Evolutionary conservation across 2,329 filamentous ascomycete species (phyloP).

Genomic region (Aureobasidium uvarum): DNA sequence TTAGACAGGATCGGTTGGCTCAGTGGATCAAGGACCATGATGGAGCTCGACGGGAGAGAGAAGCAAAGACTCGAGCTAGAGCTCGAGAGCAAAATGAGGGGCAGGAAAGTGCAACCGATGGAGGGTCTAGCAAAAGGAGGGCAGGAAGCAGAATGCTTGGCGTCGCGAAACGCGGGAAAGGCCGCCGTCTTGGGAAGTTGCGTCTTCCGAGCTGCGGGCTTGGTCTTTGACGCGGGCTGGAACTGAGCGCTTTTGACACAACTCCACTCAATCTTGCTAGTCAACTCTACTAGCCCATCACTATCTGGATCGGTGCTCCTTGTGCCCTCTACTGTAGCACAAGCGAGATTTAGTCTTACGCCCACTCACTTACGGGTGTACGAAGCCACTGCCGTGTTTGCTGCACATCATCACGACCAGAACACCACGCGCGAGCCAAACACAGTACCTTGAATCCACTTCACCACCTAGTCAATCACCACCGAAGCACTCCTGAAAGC

Average conservation of each 20-base stretch:
- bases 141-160: slow-evolving; percentile 8
- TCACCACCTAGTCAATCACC: slow-evolving; percentile 1
- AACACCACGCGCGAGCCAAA: slow-evolving; percentile 4
- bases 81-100: not conserved
- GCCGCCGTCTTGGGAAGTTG: not conserved
- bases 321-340: not conserved
- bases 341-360: slow-evolving; percentile 17
- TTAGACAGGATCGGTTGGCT: not conserved
- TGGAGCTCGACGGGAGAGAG: slow-evolving; percentile 2
- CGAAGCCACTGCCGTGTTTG: slow-evolving; percentile 6
- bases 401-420: slow-evolving; percentile 17
- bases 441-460: not conserved
- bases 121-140: not conserved
- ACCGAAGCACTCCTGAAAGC: not conserved
- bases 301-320: slow-evolving; percentile 3
- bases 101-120: not conserved
- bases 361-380: slow-evolving; percentile 5
- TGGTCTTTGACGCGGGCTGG: slow-evolving; percentile 1
- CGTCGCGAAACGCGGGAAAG: slow-evolving; percentile 15
- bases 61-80: slow-evolving; percentile 2
- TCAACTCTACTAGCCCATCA: not conserved
- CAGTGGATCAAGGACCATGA: not conserved
- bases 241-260: slow-evolving; percentile 10
- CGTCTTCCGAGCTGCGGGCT: slow-evolving; percentile 3
- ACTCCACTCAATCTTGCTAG: slow-evolving; percentile 20